Evolutionary conservation across 2,329 filamentous ascomycete species (phyloP), one percentile per base, ranked within the genome.

Genomic region (Botrytis galanthina): DNA sequence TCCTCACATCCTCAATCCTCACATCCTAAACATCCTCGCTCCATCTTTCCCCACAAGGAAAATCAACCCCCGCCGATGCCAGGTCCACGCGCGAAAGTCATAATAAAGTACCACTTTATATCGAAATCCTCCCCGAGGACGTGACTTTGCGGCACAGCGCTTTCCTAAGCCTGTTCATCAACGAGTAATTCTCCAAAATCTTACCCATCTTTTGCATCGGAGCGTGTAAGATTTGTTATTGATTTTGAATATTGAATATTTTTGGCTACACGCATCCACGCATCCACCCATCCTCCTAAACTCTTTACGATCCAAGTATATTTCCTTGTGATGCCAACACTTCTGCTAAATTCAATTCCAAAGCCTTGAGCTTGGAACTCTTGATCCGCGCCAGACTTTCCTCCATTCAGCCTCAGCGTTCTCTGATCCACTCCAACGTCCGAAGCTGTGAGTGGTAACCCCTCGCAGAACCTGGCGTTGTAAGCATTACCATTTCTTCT

Each of bases 101-200:
- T 7, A 42, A 37, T 22, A 16, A 67, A 46, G 63, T 46, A n/a
- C 63, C 48, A 66, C 42, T 66, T 48, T 35, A 66, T 37, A 51
- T 48, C 42, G 42, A 39, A 70, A 60, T 60, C 64, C 14, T 68
- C 35, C 32, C 26, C 35, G 18, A 66, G 46, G 63, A 69, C 39
- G 71, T 61, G 32, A 62, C 32, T 62, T 42, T 62, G 66, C 71
- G 71, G 71, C 71, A 73, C 71, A 70, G 71, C 70, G 61, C 70
- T 57, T 67, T 48, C 46, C 51, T n/a, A 22, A 22, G 26, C 29
- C n/a, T 37, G 32, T 54, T 61, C 59, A 63, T 32, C 35, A 46
- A 66, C 26, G 35, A 32, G 10, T 22, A 39, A 29, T 54, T 54
- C 64, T 54, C n/a, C 46, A n/a, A 51, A 71, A 64, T 32, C 44